These are phyloP conservation scores for Termitomyces sp. DNA, from an alignment of 768 basidiomycete genomes.

Conservation along the genomic window DNA sequence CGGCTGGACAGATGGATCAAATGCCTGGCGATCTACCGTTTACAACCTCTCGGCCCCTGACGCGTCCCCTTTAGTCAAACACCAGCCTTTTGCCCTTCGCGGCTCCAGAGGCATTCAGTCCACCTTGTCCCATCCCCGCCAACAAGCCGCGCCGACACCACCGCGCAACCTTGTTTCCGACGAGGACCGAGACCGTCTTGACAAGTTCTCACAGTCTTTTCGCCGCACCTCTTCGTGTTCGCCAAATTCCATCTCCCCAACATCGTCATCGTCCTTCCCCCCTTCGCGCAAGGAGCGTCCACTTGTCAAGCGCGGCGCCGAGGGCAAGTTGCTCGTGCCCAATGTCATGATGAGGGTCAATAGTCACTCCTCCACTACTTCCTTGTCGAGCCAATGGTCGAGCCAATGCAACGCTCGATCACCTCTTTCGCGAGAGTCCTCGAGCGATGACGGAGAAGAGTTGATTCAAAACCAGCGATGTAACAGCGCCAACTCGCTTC, in stretches of 20 bases:
- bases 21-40: constrained; percentile 62
- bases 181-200: constrained; percentile 39
- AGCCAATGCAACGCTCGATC: constrained; percentile 24
- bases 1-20: constrained; percentile 66
- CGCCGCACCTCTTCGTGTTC: constrained; percentile 45
- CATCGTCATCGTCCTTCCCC: constrained; percentile 31
- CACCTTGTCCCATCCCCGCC: constrained; percentile 25
- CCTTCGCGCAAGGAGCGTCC: constrained; percentile 42
- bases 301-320: constrained; percentile 52
- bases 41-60: constrained; percentile 48
- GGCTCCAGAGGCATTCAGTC: constrained; percentile 45
- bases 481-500: constrained; percentile 17
- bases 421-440: constrained; percentile 25
- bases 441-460: constrained; percentile 23
- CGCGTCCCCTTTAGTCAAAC: constrained; percentile 26
- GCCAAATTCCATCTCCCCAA: constrained; percentile 26
- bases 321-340: constrained; percentile 58
- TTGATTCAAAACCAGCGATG: constrained; percentile 16
- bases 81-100: constrained; percentile 46
- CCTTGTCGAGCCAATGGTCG: constrained; percentile 28
- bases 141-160: constrained; percentile 5
- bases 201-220: constrained; percentile 52
- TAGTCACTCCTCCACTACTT: constrained; percentile 30
- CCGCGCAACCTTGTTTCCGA: constrained; percentile 8
- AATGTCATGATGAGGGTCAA: constrained; percentile 35